Evolutionary conservation across 768 basidiomycete species (phyloP), one percentile per base, ranked within the genome.

Genomic region (Pleurotus cornucopiae): DNA sequence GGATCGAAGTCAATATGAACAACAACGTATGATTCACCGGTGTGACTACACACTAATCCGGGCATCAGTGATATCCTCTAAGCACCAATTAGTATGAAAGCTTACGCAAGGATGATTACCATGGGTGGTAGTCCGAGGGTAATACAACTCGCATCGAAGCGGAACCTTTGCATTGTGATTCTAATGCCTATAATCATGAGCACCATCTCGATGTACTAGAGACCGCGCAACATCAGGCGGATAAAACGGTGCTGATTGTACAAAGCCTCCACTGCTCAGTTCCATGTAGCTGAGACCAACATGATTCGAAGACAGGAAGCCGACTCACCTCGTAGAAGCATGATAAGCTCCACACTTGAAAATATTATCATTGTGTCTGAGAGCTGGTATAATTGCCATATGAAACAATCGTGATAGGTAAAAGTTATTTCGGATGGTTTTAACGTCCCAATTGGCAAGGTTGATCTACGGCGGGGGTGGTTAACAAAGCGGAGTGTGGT

Each of bases 31-130:
- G 61, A 40, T 39, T 39, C 2, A 52, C 21, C 11, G 49, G 49
- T 14, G 38, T 52, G 7, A 52, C 34, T 5, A 49, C 38, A 40
- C 49, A 21, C 49, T 6, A 51, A 55, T 61, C 61, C 60, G 16
- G 58, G 58, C 16, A 56, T 56, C 2, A 30, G 26, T 9, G 5
- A 5, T 0, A 9, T 30, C 26, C 26, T 9, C 20, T 20, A 37
- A 9, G 18, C 0, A 5, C 6, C 5, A 6, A 2, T 5, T 30
- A 5, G 9, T 7, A 30, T 30, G 26, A 30, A 30, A 51, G 44
- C 67, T 49, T 57, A 75, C 74, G 63, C 70, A 26, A 68, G 72
- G 30, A 76, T 62, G 9, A 69, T 60, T 3, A 74, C 54, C 21
- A 60, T 61, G 4, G 46, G 49, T 2, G 75, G 72, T 23, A 64